These are phyloP conservation scores for Chytriomyces sp. DNA, from an alignment of 192 early-diverging fungal species.

Conservation along the genomic window DNA sequence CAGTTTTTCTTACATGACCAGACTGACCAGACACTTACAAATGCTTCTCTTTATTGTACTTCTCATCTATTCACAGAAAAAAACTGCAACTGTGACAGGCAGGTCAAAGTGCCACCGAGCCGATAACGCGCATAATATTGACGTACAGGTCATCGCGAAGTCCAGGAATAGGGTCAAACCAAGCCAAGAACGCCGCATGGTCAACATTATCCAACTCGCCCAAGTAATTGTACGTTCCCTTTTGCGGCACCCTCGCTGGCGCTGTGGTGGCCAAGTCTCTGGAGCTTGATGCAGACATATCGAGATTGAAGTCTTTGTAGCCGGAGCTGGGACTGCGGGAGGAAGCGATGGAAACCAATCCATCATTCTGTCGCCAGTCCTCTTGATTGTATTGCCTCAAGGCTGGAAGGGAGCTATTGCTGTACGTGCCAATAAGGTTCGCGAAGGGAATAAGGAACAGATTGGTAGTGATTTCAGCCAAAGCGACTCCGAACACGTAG, in stretches of 20 bases:
- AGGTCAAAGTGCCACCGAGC: too few relatives aligned
- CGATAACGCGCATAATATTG: slow-evolving; percentile 29
- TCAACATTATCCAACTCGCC: slow-evolving; percentile 1
- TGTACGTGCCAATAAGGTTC: too few relatives aligned
- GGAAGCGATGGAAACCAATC: slow-evolving; percentile 22
- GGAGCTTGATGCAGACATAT: background rate
- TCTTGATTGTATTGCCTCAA: background rate
- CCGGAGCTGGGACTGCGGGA: slow-evolving; percentile 8
- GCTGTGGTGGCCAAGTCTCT: background rate
- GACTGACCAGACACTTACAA: too few relatives aligned
- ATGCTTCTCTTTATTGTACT: too few relatives aligned
- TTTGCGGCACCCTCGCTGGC: background rate
- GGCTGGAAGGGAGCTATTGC: slow-evolving; percentile 7
- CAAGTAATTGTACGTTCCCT: slow-evolving; percentile 20
- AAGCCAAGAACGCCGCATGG: slow-evolving; percentile 5
- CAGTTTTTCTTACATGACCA: too few relatives aligned
- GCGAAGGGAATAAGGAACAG: slow-evolving; percentile 19
- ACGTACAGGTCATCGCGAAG: slow-evolving; percentile 11
- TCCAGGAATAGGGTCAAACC: slow-evolving; percentile 13
- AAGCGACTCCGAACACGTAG: background rate
- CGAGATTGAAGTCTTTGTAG: slow-evolving; percentile 14
- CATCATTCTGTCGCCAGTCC: slow-evolving; percentile 32
- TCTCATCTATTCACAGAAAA: too few relatives aligned
- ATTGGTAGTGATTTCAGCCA: slow-evolving; percentile 11
- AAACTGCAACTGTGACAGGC: too few relatives aligned